Conservation (phyloP, 768 basidiomycete species). For the Tricholoma bakamatsutake region DNA sequence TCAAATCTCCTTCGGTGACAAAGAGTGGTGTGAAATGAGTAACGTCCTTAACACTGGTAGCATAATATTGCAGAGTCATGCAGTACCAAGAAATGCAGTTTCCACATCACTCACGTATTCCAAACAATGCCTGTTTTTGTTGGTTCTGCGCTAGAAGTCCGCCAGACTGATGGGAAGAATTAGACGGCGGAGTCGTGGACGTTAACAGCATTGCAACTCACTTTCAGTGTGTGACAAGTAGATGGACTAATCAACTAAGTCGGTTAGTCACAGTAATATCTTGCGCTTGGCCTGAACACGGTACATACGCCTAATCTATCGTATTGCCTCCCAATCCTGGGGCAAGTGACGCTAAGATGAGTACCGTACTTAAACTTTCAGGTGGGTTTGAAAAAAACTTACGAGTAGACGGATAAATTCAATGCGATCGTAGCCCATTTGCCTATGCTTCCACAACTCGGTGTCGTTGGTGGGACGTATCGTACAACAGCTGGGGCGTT, state of each 20-base stretch:
- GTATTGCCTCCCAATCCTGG: slow-evolving; percentile 48
- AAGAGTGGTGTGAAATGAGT: slow-evolving; percentile 56
- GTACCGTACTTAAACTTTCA: no score
- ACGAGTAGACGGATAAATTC: slow-evolving; percentile 53
- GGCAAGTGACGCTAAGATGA: not conserved
- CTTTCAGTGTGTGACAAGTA: slow-evolving; percentile 56
- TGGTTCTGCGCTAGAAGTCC: slow-evolving; percentile 62
- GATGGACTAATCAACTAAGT: slow-evolving; percentile 25
- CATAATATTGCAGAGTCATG: not conserved
- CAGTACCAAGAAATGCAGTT: slow-evolving; percentile 7
- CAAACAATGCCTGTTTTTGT: slow-evolving; percentile 54
- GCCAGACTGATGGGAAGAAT: slow-evolving; percentile 42
- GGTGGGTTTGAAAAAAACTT: slow-evolving; percentile 2
- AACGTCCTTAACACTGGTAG: slow-evolving; percentile 46
- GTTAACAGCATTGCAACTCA: slow-evolving; percentile 20
- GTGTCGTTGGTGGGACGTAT: slow-evolving; percentile 42
- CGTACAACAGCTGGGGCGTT: slow-evolving; percentile 20
- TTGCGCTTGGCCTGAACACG: not conserved
- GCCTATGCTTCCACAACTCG: slow-evolving; percentile 44
- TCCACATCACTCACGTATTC: slow-evolving; percentile 35
- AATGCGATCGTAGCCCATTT: slow-evolving; percentile 54
- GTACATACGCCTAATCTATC: slow-evolving; percentile 42
- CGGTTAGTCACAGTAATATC: slow-evolving; percentile 6
- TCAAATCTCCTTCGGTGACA: slow-evolving; percentile 45
- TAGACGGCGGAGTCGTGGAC: not conserved